These are phyloP conservation scores for Trypanosoma grayi DNA, from an alignment of 208 protist species.

Conservation along the genomic window DNA sequence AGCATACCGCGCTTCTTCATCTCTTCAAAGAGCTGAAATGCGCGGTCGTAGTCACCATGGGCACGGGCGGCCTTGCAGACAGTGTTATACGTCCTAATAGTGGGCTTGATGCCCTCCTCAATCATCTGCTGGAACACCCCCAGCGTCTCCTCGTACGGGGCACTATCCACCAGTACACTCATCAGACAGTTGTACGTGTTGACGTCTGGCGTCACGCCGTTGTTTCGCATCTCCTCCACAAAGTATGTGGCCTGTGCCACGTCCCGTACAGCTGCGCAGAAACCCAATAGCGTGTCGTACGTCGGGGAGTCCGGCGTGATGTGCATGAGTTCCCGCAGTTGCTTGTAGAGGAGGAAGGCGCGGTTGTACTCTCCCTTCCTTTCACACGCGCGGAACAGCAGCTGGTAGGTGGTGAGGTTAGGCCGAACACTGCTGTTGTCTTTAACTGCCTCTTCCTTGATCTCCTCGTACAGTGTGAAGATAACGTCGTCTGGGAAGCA, in stretches of 20 bases:
- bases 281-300: constrained; percentile 90
- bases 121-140: constrained; percentile 77
- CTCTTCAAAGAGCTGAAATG: constrained; percentile 90
- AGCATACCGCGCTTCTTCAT: constrained; percentile 86
- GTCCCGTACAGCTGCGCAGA: constrained; percentile 81
- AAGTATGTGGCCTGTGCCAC: constrained; percentile 87
- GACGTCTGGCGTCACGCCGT: constrained; percentile 56
- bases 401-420: constrained; percentile 73
- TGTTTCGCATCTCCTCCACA: constrained; percentile 88
- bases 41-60: constrained; percentile 84
- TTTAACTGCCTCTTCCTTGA: constrained; percentile 68
- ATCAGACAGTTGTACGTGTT: constrained; percentile 93
- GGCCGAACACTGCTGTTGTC: constrained; percentile 60
- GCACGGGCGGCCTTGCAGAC: constrained; percentile 68
- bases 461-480: constrained; percentile 84
- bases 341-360: constrained; percentile 84
- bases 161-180: constrained; percentile 76
- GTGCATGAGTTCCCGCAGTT: constrained; percentile 77
- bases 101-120: constrained; percentile 43
- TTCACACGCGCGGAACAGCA: constrained; percentile 90
- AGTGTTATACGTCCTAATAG: constrained; percentile 88
- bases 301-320: constrained; percentile 73
- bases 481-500: constrained; percentile 68
- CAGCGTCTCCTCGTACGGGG: constrained; percentile 82
- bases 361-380: constrained; percentile 70